Base-by-base conservation (phyloP, 139 green algal species). In the Chlorella sp. region DNA sequence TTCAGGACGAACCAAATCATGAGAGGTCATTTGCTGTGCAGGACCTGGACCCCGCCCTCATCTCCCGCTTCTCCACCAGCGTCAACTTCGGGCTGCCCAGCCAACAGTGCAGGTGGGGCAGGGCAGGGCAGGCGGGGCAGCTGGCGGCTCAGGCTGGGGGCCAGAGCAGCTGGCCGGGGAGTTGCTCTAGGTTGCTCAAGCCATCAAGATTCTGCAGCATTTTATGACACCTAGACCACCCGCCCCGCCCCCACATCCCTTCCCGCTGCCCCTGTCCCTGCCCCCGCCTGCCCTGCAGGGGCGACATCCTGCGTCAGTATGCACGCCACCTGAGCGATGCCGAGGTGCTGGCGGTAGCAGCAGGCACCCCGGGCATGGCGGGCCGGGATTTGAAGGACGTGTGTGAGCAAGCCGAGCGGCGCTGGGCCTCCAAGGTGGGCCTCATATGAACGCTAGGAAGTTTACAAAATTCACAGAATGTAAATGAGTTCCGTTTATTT, bases 11-110 rank as follows among this genome's bases (percentile, higher is more conserved):
- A n/a, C n/a, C n/a, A n/a, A n/a, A n/a, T n/a, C n/a, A n/a, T n/a
- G n/a, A n/a, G n/a, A n/a, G n/a, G n/a, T n/a, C n/a, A n/a, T n/a
- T n/a, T n/a, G n/a, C 32, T 18, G 3, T 9, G 28, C 71, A 95
- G 83, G 97, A 99, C 92, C 89, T 99, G 30, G 97, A 99, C 89
- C 90, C 97, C 0, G 97, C 96, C 19, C 94, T 99, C 80, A 92
- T 96, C 61, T 96, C 89, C 57, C 88, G 96, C 37, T 99, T 97
- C 83, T 95, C 96, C 42, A 77, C 95, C 61, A 89, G 85, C 66
- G 79, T 98, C 53, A 89, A 88, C 36, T 98, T 99, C 89, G 94
- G 87, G 7, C 93, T 98, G 61, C 97, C 97, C 5, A 92, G 94
- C 64, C 89, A 94, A n/a, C 28, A n/a, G 0, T 96, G 92, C 90